Conservation (phyloP, 768 basidiomycete species). For the Pleurotus ostreatus region DNA sequence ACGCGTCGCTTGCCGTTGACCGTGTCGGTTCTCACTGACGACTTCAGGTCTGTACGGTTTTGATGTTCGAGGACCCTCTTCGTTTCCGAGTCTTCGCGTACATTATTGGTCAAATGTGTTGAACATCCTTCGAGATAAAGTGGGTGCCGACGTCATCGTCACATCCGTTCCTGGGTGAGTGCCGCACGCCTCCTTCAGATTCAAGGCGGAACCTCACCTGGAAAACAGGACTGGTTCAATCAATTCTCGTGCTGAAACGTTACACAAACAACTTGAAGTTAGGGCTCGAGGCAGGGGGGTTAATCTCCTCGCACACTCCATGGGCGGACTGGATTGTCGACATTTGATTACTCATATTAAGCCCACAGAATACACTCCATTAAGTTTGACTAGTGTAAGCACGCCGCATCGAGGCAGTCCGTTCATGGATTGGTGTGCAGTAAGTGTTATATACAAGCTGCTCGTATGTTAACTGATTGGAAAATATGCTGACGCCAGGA, state of each 20-base stretch:
- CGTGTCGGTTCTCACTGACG: not conserved
- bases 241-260: constrained; percentile 66
- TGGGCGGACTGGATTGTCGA: constrained; percentile 96
- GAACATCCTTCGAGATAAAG: constrained; percentile 67
- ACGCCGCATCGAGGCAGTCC: constrained; percentile 96
- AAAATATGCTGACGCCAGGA: constrained; percentile 41
- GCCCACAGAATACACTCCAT: constrained; percentile 77
- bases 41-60: constrained; percentile 86
- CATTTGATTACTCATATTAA: constrained; percentile 85
- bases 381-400: constrained; percentile 83
- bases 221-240: constrained; percentile 83
- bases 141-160: constrained; percentile 94
- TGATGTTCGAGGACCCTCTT: constrained; percentile 79
- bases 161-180: constrained; percentile 89
- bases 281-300: constrained; percentile 73
- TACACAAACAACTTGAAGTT: constrained; percentile 68
- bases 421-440: constrained; percentile 99
- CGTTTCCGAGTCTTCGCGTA: constrained; percentile 78
- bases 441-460: constrained; percentile 31
- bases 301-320: constrained; percentile 95
- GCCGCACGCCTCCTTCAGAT: not conserved
- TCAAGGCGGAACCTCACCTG: not conserved
- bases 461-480: not conserved
- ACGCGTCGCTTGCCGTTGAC: constrained; percentile 17
- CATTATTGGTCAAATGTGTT: constrained; percentile 96